These are phyloP conservation scores for Mycena venus DNA, from an alignment of 768 basidiomycete species.

Conservation along the genomic window DNA sequence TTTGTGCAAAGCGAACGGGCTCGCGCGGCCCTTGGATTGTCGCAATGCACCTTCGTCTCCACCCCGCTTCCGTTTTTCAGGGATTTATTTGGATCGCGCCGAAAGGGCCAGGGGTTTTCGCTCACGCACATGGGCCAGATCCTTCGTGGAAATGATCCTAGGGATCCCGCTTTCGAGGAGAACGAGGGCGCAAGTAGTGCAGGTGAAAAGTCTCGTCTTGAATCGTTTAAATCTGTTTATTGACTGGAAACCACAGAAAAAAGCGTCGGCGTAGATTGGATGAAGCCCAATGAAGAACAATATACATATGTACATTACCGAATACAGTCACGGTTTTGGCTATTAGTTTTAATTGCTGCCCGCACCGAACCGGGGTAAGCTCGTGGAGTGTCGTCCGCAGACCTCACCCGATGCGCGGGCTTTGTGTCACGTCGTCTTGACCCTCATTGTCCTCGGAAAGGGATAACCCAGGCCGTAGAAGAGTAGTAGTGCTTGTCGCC, in stretches of 20 bases:
- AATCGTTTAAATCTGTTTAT: neutral
- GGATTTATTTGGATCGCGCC: neutral
- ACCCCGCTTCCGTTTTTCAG: slow-evolving; percentile 19
- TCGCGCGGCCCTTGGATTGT: neutral
- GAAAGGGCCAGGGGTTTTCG: slow-evolving; percentile 20
- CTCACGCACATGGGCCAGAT: slow-evolving; percentile 23
- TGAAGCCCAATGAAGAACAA: too few species aligned
- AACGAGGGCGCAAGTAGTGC: neutral
- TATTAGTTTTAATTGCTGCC: too few species aligned
- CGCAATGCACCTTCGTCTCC: neutral
- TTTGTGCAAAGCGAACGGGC: neutral
- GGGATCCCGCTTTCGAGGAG: slow-evolving; percentile 13
- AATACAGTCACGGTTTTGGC: too few species aligned
- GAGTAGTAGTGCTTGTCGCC: too few species aligned
- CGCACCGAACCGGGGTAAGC: too few species aligned
- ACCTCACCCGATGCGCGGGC: too few species aligned
- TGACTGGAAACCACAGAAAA: neutral
- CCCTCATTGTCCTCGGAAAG: too few species aligned
- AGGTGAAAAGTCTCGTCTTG: neutral
- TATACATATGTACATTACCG: too few species aligned
- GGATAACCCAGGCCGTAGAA: too few species aligned
- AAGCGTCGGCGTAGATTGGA: neutral
- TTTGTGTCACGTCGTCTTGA: too few species aligned
- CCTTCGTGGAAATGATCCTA: slow-evolving; percentile 19
- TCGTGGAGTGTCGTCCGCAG: too few species aligned